Conservation (phyloP, 1,139 yeast species). For the Suhomyces guaymorum region DNA sequence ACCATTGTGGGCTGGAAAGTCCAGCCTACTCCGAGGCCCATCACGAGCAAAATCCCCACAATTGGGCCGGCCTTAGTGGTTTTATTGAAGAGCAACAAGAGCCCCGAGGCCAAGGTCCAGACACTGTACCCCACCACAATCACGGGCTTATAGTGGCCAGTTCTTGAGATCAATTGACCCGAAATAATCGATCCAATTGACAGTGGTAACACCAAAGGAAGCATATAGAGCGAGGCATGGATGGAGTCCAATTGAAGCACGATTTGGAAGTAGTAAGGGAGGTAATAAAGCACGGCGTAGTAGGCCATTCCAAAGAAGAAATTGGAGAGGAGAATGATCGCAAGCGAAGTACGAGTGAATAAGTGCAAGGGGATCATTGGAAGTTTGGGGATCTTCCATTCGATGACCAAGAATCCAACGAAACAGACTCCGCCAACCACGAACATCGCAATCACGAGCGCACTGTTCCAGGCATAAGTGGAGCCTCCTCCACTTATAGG, state of each 20-base stretch:
- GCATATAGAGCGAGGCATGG: slow-evolving; percentile 17
- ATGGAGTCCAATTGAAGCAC: slow-evolving; percentile 19
- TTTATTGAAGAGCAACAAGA: slow-evolving; percentile 17
- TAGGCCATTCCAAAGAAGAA: slow-evolving; percentile 24
- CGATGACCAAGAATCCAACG: slow-evolving; percentile 19
- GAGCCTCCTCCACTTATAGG: slow-evolving; percentile 26
- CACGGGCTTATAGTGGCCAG: slow-evolving; percentile 21
- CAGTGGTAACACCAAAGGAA: slow-evolving; percentile 22
- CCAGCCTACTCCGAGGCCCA: slow-evolving; percentile 24
- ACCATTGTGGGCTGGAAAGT: slow-evolving; percentile 28
- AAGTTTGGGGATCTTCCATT: slow-evolving; percentile 22
- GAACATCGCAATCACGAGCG: slow-evolving; percentile 22
- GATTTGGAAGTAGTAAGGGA: slow-evolving; percentile 23
- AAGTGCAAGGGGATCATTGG: slow-evolving; percentile 25
- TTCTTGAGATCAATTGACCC: slow-evolving; percentile 19
- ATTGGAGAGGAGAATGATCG: slow-evolving; percentile 17
- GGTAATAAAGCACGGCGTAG: slow-evolving; percentile 19
- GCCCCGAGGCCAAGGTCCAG: slow-evolving; percentile 21
- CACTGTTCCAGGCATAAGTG: slow-evolving; percentile 23
- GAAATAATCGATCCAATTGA: slow-evolving; percentile 20
- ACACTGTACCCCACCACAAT: slow-evolving; percentile 17
- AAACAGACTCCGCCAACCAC: slow-evolving; percentile 21
- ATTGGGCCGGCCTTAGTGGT: slow-evolving; percentile 17
- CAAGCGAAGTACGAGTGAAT: slow-evolving; percentile 17
- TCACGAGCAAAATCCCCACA: slow-evolving; percentile 18